Conservation (phyloP, 129 eudicot genomes). For the Artemisia argyi region DNA sequence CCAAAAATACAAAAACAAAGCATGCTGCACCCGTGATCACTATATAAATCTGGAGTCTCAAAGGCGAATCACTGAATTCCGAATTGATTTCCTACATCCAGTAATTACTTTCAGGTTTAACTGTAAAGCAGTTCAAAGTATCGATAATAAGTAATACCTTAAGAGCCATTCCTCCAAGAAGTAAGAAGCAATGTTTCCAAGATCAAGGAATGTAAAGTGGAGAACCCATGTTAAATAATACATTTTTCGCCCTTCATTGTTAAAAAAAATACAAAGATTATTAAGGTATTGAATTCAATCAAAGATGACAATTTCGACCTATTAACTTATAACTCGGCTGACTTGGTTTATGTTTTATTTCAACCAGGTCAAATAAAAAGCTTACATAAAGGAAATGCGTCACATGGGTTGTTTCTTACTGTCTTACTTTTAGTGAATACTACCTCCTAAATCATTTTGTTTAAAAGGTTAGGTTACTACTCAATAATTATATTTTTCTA, state of each 20-base stretch:
- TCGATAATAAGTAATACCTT: background rate
- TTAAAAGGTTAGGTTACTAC: no score
- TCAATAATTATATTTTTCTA: no score
- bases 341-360: background rate
- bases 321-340: background rate
- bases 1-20: conserved; percentile 36
- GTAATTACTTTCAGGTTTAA: background rate
- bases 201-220: conserved; percentile 30
- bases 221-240: conserved; percentile 47
- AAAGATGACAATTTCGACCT: background rate
- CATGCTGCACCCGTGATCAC: conserved; percentile 45
- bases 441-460: background rate
- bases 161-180: conserved; percentile 38
- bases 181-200: background rate
- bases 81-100: conserved; percentile 42
- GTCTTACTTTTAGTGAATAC: background rate
- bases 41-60: conserved; percentile 46
- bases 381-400: no score
- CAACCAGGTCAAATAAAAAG: background rate
- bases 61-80: conserved; percentile 40
- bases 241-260: conserved; percentile 44
- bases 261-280: background rate
- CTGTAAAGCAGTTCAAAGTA: background rate
- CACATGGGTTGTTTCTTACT: background rate
- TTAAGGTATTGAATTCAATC: background rate